These are phyloP conservation scores for Leonotis leonurus DNA, from an alignment of 257 asterid genomes.

Conservation along the genomic window DNA sequence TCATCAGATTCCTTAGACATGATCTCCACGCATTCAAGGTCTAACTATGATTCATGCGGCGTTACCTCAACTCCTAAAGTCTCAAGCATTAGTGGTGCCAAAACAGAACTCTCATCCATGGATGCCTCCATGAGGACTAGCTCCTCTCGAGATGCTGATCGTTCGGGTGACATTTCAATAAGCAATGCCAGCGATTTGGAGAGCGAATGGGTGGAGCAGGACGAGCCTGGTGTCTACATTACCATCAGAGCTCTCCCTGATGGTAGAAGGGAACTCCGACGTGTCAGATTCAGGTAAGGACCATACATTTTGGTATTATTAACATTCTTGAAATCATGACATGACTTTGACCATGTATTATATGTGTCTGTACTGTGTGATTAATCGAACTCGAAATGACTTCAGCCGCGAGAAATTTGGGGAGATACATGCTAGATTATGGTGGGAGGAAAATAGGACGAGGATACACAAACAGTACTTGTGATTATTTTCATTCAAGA, in stretches of 20 bases:
- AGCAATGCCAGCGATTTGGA: slow-evolving; percentile 91
- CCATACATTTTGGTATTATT: not conserved
- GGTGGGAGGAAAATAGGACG: slow-evolving; percentile 94
- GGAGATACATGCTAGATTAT: slow-evolving; percentile 73
- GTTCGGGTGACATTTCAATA: slow-evolving; percentile 71
- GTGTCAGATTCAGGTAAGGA: slow-evolving; percentile 93
- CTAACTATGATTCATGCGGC: slow-evolving; percentile 53
- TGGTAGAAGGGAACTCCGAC: slow-evolving; percentile 83
- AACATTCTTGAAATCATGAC: not conserved
- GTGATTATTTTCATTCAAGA: slow-evolving; percentile 19
- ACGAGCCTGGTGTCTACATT: slow-evolving; percentile 89
- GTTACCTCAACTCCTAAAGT: slow-evolving; percentile 78
- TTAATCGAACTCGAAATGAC: not conserved
- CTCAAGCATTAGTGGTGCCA: slow-evolving; percentile 59
- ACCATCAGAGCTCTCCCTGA: slow-evolving; percentile 81
- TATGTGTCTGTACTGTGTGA: not conserved
- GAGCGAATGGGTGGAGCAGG: slow-evolving; percentile 93
- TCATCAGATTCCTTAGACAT: slow-evolving; percentile 63
- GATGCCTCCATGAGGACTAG: slow-evolving; percentile 75
- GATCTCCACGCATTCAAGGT: slow-evolving; percentile 39
- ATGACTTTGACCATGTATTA: not conserved
- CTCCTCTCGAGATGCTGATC: slow-evolving; percentile 76
- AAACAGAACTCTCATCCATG: slow-evolving; percentile 42
- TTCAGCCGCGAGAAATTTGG: slow-evolving; percentile 83
- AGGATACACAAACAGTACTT: slow-evolving; percentile 79